These are phyloP conservation scores for Mycotypha africana DNA, from an alignment of 371 early-diverging fungal species.

Conservation along the genomic window DNA sequence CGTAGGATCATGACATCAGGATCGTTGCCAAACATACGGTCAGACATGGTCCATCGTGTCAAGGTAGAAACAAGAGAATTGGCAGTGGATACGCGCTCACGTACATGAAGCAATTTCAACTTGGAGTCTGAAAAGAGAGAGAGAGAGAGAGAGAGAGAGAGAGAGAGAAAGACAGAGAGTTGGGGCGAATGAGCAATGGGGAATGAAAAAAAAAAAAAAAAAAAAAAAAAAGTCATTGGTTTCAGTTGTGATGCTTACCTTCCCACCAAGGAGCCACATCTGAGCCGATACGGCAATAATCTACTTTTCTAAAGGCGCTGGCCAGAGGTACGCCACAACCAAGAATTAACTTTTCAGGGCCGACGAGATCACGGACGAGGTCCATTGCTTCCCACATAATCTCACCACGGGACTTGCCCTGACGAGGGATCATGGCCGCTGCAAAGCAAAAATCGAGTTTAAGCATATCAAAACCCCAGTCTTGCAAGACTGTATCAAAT, in stretches of 20 bases:
- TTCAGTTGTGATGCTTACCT: slow-evolving; percentile 25
- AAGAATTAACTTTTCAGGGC: slow-evolving; percentile 44
- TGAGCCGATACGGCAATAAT: slow-evolving; percentile 58
- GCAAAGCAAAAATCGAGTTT: slow-evolving; percentile 60
- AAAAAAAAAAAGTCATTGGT: too few species aligned
- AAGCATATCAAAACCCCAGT: slow-evolving; percentile 56
- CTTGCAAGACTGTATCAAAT: slow-evolving; percentile 41
- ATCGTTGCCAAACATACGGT: slow-evolving; percentile 59
- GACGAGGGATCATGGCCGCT: slow-evolving; percentile 50
- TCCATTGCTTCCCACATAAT: slow-evolving; percentile 61
- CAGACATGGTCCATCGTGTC: slow-evolving; percentile 50
- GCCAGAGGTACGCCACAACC: slow-evolving; percentile 60
- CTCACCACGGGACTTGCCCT: slow-evolving; percentile 51
- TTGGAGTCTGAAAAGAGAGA: slow-evolving; percentile 38
- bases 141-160: too few species aligned
- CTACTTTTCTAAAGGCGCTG: slow-evolving; percentile 43
- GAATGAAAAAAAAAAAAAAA: too few species aligned
- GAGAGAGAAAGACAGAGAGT: too few species aligned
- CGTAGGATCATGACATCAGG: slow-evolving; percentile 58
- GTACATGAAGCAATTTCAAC: slow-evolving; percentile 48
- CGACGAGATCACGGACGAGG: slow-evolving; percentile 43
- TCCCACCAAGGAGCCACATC: slow-evolving; percentile 60
- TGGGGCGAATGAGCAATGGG: too few species aligned
- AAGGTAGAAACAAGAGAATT: slow-evolving; percentile 53
- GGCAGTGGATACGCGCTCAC: slow-evolving; percentile 54